Evolutionary conservation across 805 yeast genomes (phyloP), one percentile per base, ranked within the genome.

Genomic region (Candida alai): DNA sequence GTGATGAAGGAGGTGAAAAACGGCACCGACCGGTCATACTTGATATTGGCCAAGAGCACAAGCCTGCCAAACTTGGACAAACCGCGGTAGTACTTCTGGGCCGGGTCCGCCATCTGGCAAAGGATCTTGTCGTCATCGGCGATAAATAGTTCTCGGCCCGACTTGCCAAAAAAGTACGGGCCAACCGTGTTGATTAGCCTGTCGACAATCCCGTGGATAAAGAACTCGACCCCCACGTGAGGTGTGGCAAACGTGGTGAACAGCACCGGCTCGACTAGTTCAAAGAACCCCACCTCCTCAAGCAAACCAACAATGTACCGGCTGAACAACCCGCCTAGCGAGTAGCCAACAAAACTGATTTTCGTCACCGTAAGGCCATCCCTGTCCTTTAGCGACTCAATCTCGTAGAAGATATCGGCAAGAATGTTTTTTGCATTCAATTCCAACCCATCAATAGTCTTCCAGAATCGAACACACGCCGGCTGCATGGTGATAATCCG

Each of bases 1-100:
- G 90, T 70, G 38, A 90, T 81, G 55, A 68, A 88, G 0, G 95
- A 70, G 0, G 97, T 86, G 60, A 78, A 84, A 55, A 87, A 90
- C 11, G 90, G 81, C 6, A 89, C 97, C 0, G 95, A 76, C 39
- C 96, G 68, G 57, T 89, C 97, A 51, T 84, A 80, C 36, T 78
- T 70, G 16, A 81, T 71, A 58, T 90, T 89, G 7, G 96, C 88
- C 37, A 87, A 63, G 2, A 78, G 53, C 3, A 75, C 62, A 35
- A 82, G 70, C 14, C 14, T 24, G 40, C 76, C 60, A 54, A 89
- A 89, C 38, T 47, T 50, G 8, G 49, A 37, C 32, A 89, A 63
- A 0, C 84, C 94, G 34, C 70, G 56, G 32, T 61, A 58, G 49
- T 69, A 89, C 7, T 48, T 56, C 6, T 65, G 65, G 30, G 57